Evolutionary conservation across 148 eudicot genomes (phyloP), one percentile per base, ranked within the genome.

Genomic region (Arbutus unedo): DNA sequence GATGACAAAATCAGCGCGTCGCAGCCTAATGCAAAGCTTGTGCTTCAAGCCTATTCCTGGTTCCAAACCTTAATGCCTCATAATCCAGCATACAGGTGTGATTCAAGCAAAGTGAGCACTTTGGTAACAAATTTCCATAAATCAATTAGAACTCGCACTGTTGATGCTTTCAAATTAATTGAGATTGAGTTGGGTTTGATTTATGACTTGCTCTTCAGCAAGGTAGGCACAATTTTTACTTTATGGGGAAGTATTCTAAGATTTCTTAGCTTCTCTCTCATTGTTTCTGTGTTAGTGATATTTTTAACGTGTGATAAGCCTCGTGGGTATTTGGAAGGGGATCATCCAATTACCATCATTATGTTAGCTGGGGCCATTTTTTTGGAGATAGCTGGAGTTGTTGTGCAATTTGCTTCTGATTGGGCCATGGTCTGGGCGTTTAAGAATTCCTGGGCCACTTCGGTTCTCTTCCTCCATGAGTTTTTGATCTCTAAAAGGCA

Each of bases 11-110:
- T 3, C 38, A 5, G 23, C 1, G 11, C 78, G 3, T 9, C 16
- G 5, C 16, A 8, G 6, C 62, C 64, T 0, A 10, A 16, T 2
- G 6, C 66, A 5, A 8, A 38, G 23, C 49, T 38, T 0, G 79
- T 77, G 64, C 11, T 77, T 6, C 38, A 15, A 55, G 79, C 64
- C 14, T 77, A 25, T 77, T 54, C 47, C 66, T 25, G 25, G 5
- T 54, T 77, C 49, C 47, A 16, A 0, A 77, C 62, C 64, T 55
- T 77, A 45, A 14, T 31, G 78, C 78, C 78, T 23, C 78, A 51
- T 51, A 23, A 50, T 76, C 15, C n/a, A 3, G 6, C 10, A 4
- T 50, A 51, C 16, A 6, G 4, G 21, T 4, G 14, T 11, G 8
- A 50, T 3, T 8, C 9, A 0, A 51, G 4, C 4, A 1, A 2